Percentiles rank a stretch among this genome's conserved stretches.
Conservation (phyloP, 495 filamentous ascomycete genomes). For the Lentithecium fluviatile region DNA sequence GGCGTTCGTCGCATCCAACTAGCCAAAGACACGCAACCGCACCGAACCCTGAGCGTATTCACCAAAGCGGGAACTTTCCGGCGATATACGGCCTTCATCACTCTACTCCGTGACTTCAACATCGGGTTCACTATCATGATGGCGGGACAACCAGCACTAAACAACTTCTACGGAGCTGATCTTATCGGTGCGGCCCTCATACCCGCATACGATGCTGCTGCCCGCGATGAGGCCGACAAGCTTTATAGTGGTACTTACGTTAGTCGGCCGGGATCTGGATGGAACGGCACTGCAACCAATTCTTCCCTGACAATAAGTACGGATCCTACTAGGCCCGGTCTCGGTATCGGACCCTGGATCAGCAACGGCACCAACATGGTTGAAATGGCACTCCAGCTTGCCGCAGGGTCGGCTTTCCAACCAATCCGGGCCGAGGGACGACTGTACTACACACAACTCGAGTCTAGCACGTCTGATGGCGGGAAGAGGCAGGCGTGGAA, state of each 20-base stretch:
- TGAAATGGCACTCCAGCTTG: conserved; percentile 18
- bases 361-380: conserved; percentile 52
- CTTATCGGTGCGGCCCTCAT: conserved; percentile 6
- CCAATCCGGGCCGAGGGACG: conserved; percentile 32
- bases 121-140: conserved; percentile 23
- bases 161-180: conserved; percentile 14
- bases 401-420: conserved; percentile 12
- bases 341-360: conserved; percentile 50
- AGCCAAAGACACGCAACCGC: conserved; percentile 1
- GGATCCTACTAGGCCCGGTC: conserved; percentile 44
- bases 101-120: conserved; percentile 12
- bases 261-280: neutral
- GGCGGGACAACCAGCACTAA: conserved; percentile 5
- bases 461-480: conserved; percentile 37
- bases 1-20: conserved; percentile 14
- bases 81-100: conserved; percentile 11
- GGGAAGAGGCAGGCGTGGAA: conserved; percentile 45
- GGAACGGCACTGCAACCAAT: neutral
- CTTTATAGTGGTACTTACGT: conserved; percentile 11
- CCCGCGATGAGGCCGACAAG: conserved; percentile 16
- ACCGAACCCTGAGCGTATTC: conserved; percentile 8
- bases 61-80: conserved; percentile 15
- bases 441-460: conserved; percentile 48
- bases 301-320: conserved; percentile 42
- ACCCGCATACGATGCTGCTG: conserved; percentile 7